Percentiles rank a stretch among this genome's conserved stretches.
These are phyloP conservation scores for Phyllosticta citriasiana DNA, from an alignment of 2,329 filamentous ascomycete species.

Conservation along the genomic window DNA sequence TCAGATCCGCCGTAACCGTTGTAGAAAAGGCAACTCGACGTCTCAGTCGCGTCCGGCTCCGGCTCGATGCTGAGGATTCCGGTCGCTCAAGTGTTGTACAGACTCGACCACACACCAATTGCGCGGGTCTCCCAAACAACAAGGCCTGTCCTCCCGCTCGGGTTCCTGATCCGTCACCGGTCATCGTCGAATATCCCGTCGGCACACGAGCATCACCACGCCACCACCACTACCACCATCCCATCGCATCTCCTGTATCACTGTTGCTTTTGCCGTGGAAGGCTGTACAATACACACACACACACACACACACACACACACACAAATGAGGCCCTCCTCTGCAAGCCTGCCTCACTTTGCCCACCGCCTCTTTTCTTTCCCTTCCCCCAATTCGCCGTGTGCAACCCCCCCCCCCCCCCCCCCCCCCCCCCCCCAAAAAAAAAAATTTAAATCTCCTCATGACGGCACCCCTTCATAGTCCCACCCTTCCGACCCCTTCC, in stretches of 20 bases:
- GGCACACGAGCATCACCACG: neutral
- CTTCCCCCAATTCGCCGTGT: neutral
- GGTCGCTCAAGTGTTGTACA: neutral
- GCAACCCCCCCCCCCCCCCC: neutral
- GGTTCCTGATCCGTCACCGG: neutral
- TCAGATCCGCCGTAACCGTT: neutral
- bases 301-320: too few relatives aligned
- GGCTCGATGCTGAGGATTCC: neutral
- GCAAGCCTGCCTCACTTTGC: neutral
- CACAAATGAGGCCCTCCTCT: neutral
- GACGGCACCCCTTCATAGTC: constrained; percentile 58
- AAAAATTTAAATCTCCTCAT: neutral
- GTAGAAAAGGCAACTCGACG: neutral
- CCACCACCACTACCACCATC: neutral
- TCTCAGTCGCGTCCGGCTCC: neutral
- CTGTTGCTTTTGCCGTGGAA: neutral
- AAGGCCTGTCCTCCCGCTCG: neutral
- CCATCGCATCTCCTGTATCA: neutral
- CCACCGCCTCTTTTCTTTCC: neutral
- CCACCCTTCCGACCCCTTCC: constrained; percentile 43
- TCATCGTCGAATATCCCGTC: neutral
- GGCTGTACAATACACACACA: neutral
- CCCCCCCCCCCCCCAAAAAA: too few relatives aligned
- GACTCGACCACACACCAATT: neutral
- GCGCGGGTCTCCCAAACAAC: neutral